Percentiles rank a stretch among this genome's conserved stretches.
phyloP scores from a whole-genome alignment of 106 monocot genomes.

The Posidonia australis region DNA sequence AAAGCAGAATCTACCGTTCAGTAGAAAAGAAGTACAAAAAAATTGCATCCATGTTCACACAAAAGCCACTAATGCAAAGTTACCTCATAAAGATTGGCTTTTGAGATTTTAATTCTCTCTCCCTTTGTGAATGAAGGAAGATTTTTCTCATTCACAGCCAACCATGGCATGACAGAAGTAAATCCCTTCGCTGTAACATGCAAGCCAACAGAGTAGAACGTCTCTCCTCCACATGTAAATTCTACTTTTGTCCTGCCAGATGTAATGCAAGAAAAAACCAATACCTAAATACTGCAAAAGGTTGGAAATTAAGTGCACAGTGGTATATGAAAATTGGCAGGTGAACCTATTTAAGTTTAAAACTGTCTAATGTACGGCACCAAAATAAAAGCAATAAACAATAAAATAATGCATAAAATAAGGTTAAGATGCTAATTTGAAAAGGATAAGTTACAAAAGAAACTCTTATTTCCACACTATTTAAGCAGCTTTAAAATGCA shows the following conservation, averaged over 20 bases:
- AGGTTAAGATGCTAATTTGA: no score
- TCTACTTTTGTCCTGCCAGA: constrained; percentile 83
- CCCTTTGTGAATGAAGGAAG: constrained; percentile 60
- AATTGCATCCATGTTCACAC: background rate
- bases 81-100: constrained; percentile 91
- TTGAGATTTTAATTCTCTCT: constrained; percentile 57
- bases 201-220: constrained; percentile 61
- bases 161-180: constrained; percentile 97
- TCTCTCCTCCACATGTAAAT: constrained; percentile 57
- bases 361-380: no score
- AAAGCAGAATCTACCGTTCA: background rate
- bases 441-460: no score
- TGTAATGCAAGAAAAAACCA: no score
- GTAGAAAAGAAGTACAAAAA: background rate
- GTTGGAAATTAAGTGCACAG: no score
- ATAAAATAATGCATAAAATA: no score
- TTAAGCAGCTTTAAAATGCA: no score
- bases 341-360: no score
- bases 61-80: background rate
- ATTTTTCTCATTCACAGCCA: constrained; percentile 77
- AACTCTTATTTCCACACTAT: no score
- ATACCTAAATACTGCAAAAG: no score
- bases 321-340: no score
- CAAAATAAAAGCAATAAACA: no score
- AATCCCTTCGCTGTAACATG: constrained; percentile 80